phyloP scores from a whole-genome alignment of 1,284 basidiomycete genomes.

The Microbotryum intermedium region DNA sequence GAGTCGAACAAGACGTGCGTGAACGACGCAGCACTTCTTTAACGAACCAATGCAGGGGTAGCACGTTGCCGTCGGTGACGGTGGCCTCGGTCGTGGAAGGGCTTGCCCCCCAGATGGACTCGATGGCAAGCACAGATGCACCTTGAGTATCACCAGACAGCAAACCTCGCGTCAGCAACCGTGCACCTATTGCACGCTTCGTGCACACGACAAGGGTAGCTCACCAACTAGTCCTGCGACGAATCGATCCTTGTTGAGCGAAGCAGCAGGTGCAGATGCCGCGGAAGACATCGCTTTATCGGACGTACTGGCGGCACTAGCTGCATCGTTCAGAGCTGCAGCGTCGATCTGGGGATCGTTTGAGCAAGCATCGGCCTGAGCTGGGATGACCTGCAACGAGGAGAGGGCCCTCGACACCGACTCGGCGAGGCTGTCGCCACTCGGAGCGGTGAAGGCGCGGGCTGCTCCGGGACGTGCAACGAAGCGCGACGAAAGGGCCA shows the following conservation, averaged over 20 bases:
- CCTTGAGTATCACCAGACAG: conserved; percentile 1
- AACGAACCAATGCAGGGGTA: conserved; percentile 32
- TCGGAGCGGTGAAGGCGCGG: too few species aligned
- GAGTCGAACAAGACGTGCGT: conserved; percentile 32
- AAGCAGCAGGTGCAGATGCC: too few species aligned
- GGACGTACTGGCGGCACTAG: too few species aligned
- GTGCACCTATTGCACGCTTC: neutral
- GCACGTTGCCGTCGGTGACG: conserved; percentile 10
- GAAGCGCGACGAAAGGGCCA: too few species aligned
- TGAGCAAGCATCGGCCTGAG: too few species aligned
- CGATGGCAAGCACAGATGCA: conserved; percentile 29
- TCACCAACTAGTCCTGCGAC: conserved; percentile 32
- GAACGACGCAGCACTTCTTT: conserved; percentile 35
- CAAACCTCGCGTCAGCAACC: neutral
- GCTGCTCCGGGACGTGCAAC: too few species aligned
- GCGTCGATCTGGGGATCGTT: too few species aligned
- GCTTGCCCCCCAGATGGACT: conserved; percentile 28
- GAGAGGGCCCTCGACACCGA: too few species aligned
- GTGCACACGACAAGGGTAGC: conserved; percentile 10
- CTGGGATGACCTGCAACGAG: too few species aligned
- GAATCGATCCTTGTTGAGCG: conserved; percentile 22
- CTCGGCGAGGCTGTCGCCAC: too few species aligned
- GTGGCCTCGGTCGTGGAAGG: neutral
- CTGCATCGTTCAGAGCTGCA: too few species aligned
- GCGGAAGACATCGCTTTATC: too few species aligned